These are phyloP conservation scores for Aspergillus mulundensis DNA, from an alignment of 495 filamentous ascomycete genomes.

Conservation along the genomic window DNA sequence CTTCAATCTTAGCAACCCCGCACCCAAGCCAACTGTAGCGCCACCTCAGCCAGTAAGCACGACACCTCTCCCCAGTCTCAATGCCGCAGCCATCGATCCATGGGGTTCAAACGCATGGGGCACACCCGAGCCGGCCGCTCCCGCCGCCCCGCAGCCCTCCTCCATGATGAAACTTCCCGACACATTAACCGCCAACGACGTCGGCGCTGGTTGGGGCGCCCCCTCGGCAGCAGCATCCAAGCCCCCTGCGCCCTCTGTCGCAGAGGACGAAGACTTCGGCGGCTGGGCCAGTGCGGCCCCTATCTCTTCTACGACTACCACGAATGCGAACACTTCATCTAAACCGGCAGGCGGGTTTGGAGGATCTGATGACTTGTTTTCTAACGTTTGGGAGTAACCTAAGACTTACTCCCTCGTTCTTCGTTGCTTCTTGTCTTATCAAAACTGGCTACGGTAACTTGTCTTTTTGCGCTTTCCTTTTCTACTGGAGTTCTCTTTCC, in stretches of 20 bases:
- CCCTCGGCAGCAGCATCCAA: conserved; percentile 32
- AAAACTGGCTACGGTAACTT: not conserved
- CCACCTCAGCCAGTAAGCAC: conserved; percentile 33
- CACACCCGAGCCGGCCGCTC: conserved; percentile 42
- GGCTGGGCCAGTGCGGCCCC: conserved; percentile 78
- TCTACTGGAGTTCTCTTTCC: not conserved
- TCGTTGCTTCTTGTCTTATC: not conserved
- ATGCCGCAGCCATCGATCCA: conserved; percentile 40
- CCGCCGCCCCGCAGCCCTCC: conserved; percentile 18
- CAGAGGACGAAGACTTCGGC: conserved; percentile 87
- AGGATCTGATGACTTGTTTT: conserved; percentile 79
- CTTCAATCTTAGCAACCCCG: conserved; percentile 69
- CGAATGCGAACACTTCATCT: conserved; percentile 27
- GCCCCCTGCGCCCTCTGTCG: conserved; percentile 55
- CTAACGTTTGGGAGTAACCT: conserved; percentile 81
- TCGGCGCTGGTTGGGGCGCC: conserved; percentile 57
- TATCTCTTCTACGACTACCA: conserved; percentile 37
- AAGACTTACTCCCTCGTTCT: not conserved
- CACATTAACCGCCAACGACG: conserved; percentile 42
- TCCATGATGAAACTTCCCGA: conserved; percentile 48
- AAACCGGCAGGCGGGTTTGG: conserved; percentile 62
- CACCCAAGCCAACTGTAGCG: conserved; percentile 43
- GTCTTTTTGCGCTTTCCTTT: not conserved
- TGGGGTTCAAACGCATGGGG: conserved; percentile 52
- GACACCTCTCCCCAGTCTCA: conserved; percentile 30